Conservation (phyloP, 2,329 filamentous ascomycete genomes). For the Aspergillus chevalieri region DNA sequence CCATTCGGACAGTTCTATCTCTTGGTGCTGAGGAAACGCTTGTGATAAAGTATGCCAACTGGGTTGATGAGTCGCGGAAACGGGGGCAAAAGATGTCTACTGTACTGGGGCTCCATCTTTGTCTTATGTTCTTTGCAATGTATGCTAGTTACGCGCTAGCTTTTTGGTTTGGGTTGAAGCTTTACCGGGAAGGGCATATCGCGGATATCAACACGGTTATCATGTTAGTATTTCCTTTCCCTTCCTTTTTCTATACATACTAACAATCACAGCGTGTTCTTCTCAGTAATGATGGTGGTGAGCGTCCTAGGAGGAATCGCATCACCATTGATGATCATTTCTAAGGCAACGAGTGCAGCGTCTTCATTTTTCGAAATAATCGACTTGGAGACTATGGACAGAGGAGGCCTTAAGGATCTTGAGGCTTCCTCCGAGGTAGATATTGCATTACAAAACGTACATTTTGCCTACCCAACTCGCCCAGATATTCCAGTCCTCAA, state of each 20-base stretch:
- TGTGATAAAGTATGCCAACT: slow-evolving; percentile 28
- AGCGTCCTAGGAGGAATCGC: slow-evolving; percentile 13
- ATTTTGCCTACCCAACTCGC: slow-evolving; percentile 63
- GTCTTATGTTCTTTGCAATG: slow-evolving; percentile 30
- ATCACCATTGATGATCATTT: slow-evolving; percentile 24
- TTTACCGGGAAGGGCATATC: slow-evolving; percentile 29
- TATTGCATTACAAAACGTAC: slow-evolving; percentile 58
- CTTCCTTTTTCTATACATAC: too few species aligned
- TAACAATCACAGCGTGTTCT: slow-evolving; percentile 8
- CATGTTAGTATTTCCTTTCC: slow-evolving; percentile 17
- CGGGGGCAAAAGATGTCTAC: slow-evolving; percentile 24
- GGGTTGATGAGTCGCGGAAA: slow-evolving; percentile 32
- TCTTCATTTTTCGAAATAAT: slow-evolving; percentile 26
- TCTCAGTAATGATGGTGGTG: slow-evolving; percentile 9
- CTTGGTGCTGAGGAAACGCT: slow-evolving; percentile 38
- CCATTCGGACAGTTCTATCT: slow-evolving; percentile 41
- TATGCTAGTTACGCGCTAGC: slow-evolving; percentile 31
- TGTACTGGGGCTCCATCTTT: slow-evolving; percentile 26
- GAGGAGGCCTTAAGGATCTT: slow-evolving; percentile 41
- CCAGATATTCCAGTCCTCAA: slow-evolving; percentile 31
- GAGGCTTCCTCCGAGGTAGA: slow-evolving; percentile 48
- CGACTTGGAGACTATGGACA: slow-evolving; percentile 18
- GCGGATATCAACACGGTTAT: slow-evolving; percentile 31
- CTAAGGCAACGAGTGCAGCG: slow-evolving; percentile 20
- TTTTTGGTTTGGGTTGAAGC: slow-evolving; percentile 34